Percentiles rank a stretch among this genome's conserved stretches.
These are phyloP conservation scores for Kodamaea ohmeri DNA, from an alignment of 1,139 yeast genomes.

Conservation along the genomic window DNA sequence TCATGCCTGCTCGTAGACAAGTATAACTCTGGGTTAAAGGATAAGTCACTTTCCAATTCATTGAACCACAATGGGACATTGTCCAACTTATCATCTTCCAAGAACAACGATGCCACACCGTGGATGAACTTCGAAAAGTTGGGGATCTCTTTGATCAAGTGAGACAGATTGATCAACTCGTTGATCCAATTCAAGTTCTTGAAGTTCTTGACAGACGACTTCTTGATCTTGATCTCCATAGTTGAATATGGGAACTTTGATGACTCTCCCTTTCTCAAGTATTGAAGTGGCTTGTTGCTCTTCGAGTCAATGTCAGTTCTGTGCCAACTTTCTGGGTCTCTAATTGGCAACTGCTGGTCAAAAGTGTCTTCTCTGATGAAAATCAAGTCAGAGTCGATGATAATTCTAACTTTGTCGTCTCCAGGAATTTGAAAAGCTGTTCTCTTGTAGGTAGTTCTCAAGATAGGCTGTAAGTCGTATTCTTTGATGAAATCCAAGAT, in stretches of 20 bases:
- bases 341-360: slow-evolving; percentile 79
- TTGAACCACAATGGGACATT: slow-evolving; percentile 93
- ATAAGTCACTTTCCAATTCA: slow-evolving; percentile 61
- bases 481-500: slow-evolving; percentile 64
- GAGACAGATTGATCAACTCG: slow-evolving; percentile 72
- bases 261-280: slow-evolving; percentile 83
- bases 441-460: slow-evolving; percentile 84
- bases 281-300: slow-evolving; percentile 63
- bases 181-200: slow-evolving; percentile 72
- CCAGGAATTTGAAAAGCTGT: slow-evolving; percentile 99
- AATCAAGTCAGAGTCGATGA: slow-evolving; percentile 82
- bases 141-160: slow-evolving; percentile 86
- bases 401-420: slow-evolving; percentile 84
- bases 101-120: slow-evolving; percentile 82
- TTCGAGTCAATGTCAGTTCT: slow-evolving; percentile 84
- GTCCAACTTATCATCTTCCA: slow-evolving; percentile 88
- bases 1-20: slow-evolving; percentile 13
- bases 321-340: slow-evolving; percentile 91
- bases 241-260: slow-evolving; percentile 86
- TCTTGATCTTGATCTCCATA: slow-evolving; percentile 80
- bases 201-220: slow-evolving; percentile 40
- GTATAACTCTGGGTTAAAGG: slow-evolving; percentile 19
- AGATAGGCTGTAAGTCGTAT: slow-evolving; percentile 73
- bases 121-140: slow-evolving; percentile 87
- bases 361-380: slow-evolving; percentile 90